Conservation (phyloP, 140 eudicot species). For the Stevia rebaudiana region DNA sequence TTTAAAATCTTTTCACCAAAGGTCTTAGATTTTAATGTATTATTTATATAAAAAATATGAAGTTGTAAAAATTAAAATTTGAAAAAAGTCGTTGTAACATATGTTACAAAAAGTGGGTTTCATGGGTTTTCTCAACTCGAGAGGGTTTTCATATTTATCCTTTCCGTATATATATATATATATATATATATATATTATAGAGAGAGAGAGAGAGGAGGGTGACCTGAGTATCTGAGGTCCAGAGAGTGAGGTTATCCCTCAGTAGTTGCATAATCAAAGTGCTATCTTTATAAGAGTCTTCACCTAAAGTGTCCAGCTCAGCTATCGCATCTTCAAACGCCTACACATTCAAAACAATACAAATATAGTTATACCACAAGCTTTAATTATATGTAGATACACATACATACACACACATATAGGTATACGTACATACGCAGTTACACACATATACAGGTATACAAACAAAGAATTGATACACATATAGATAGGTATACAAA, state of each 20-base stretch:
- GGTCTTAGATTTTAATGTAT: too few relatives aligned
- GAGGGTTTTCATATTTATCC: too few relatives aligned
- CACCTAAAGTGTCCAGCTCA: constrained; percentile 62
- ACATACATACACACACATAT: background rate
- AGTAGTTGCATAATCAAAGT: constrained; percentile 66
- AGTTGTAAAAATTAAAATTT: too few relatives aligned
- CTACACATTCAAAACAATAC: constrained; percentile 18
- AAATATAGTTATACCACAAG: background rate
- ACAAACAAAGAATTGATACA: too few relatives aligned
- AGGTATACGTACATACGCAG: background rate
- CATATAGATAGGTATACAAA: background rate
- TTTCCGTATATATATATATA: too few relatives aligned
- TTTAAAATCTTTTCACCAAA: too few relatives aligned
- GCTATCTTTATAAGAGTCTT: constrained; percentile 66
- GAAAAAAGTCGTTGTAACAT: too few relatives aligned
- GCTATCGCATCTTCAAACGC: constrained; percentile 69
- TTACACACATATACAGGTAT: background rate
- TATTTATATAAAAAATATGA: too few relatives aligned
- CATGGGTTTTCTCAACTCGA: too few relatives aligned
- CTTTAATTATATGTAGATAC: background rate
- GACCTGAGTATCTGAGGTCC: constrained; percentile 71
- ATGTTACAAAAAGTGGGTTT: too few relatives aligned
- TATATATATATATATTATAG: background rate
- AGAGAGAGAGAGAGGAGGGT: constrained; percentile 11
- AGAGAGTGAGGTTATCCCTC: constrained; percentile 64